Base-by-base conservation (phyloP, 83 land plant genomes). In the Diphasiastrum complanatum region DNA sequence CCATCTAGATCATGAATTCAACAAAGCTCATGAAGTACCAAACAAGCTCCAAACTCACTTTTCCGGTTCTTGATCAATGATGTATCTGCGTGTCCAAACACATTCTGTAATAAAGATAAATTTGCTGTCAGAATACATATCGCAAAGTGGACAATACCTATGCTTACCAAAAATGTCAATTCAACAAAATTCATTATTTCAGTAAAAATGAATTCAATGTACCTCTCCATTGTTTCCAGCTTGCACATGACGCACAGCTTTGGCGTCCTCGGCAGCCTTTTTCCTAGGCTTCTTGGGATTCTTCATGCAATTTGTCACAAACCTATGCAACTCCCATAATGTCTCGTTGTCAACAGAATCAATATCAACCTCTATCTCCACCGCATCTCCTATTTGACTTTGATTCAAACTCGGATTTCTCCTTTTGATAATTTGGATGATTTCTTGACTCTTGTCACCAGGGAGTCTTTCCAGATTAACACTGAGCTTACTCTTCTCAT, bases 261-360 rank as follows among this genome's bases (percentile, higher is more conserved):
- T 22, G 30, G 2, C 4, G 3, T 2, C 30, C 26, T 16, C 4
- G 6, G 56, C 28, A 23, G 51, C 4, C 5, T 6, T 18, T 33
- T 58, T 58, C 33, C 18, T 58, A 18, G 43, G 10, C 19, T 64
- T 64, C 1, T 27, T 64, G 14, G 2, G n/a, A 2, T 19, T 2
- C 24, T 64, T 64, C 37, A 64, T 28, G 30, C 61, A 47, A 29
- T 14, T 50, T 38, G 61, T 37, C 18, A 28, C 63, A 23, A 54
- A 26, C n/a, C 35, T 29, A 30, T 64, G 57, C 18, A 64, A 20
- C 37, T 64, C 67, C 67, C 67, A 64, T 4, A 64, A 24, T 30
- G 67, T 64, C 2, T 52, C 37, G 33, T 64, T 33, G 22, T 64
- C 67, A 33, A 64, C 6, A 2, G 58, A 4, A 48, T 64, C 67